Conservation (phyloP, 805 yeast species). For the Candida sithepensis region DNA sequence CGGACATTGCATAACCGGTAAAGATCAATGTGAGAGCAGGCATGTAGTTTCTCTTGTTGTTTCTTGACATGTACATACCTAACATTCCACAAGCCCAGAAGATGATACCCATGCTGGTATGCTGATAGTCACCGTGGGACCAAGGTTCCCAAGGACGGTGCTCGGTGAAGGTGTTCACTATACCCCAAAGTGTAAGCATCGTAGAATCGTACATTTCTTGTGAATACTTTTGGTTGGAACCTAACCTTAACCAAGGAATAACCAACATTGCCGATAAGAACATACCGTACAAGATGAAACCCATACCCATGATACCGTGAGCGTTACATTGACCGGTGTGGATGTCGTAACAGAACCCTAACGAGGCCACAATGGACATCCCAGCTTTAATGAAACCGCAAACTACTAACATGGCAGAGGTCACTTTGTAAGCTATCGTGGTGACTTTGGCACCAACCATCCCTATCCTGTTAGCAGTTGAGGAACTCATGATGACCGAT, state of each 20-base stretch:
- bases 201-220: conserved; percentile 85
- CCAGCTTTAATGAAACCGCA: conserved; percentile 79
- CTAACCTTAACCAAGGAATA: conserved; percentile 68
- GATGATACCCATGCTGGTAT: conserved; percentile 91
- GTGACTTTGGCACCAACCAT: conserved; percentile 37
- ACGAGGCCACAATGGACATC: conserved; percentile 76
- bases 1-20: conserved; percentile 94
- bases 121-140: conserved; percentile 93
- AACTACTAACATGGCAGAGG: conserved; percentile 44
- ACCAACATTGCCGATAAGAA: conserved; percentile 62
- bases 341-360: conserved; percentile 80
- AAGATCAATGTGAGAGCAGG: conserved; percentile 81
- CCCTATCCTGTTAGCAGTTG: conserved; percentile 32
- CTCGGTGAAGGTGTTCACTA: conserved; percentile 92
- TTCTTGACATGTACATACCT: conserved; percentile 73
- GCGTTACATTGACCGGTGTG: conserved; percentile 96
- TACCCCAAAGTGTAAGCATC: conserved; percentile 86
- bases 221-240: conserved; percentile 43
- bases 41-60: conserved; percentile 64
- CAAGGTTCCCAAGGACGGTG: conserved; percentile 90
- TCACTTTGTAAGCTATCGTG: conserved; percentile 36
- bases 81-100: conserved; percentile 95
- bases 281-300: conserved; percentile 79
- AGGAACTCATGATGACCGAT: conserved; percentile 31
- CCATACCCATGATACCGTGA: conserved; percentile 94